Conservation (phyloP, 1,139 yeast species). For the Tardiomyces digboiensis region DNA sequence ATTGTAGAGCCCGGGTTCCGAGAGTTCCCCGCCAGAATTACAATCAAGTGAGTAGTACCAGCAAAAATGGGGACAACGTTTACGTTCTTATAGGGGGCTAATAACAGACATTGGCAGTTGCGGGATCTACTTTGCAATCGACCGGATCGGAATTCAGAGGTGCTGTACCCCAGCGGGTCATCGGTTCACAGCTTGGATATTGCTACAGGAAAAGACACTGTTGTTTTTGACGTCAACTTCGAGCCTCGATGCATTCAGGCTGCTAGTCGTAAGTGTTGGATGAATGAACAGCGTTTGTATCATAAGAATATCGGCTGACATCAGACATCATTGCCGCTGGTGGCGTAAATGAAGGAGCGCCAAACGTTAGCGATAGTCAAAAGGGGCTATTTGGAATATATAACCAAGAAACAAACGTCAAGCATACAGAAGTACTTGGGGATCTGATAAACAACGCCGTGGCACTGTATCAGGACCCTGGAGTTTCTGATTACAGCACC, state of each 20-base stretch:
- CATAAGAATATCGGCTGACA: too few relatives aligned
- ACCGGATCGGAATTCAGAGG: neutral
- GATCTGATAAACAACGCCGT: conserved; percentile 80
- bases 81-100: too few relatives aligned
- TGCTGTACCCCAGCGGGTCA: neutral
- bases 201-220: neutral
- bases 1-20: neutral
- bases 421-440: conserved; percentile 53
- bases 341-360: neutral
- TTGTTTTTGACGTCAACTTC: neutral
- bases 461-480: conserved; percentile 34
- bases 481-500: conserved; percentile 2
- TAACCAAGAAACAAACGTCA: conserved; percentile 37
- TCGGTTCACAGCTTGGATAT: neutral
- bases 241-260: conserved; percentile 1
- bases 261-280: neutral
- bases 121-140: conserved; percentile 1
- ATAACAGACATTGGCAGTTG: conserved; percentile 1
- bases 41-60: neutral
- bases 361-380: conserved; percentile 11
- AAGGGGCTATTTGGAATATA: conserved; percentile 53
- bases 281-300: too few relatives aligned
- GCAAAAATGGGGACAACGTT: too few relatives aligned
- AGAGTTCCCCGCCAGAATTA: neutral
- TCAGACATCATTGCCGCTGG: neutral